Evolutionary conservation across 371 early-diverging fungal species (phyloP), one percentile per base, ranked within the genome.

Genomic region (Actinomortierella wolfii): DNA sequence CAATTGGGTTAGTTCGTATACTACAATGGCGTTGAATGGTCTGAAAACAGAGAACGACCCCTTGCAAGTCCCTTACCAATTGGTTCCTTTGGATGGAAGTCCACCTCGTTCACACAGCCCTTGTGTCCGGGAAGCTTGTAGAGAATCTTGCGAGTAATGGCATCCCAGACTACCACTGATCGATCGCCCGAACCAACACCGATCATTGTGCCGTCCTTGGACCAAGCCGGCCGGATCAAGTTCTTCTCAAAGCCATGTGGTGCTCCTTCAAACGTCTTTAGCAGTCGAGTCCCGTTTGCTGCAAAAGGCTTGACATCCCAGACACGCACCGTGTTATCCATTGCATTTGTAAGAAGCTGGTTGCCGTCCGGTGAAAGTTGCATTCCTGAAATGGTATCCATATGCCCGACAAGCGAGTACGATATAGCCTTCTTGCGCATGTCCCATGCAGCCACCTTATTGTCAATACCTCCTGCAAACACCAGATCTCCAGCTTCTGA

Each of bases 91-190:
- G 96, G 95, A 70, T 95, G 95, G 86, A 94, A 99, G 67, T 96
- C 97, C 0, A 98, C 98, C 50, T 96, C 94, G 61, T 94, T 99
- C 3, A 98, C 97, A 60, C 90, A 89, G 17, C 92, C 97, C 69
- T 95, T 95, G 79, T 99, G 99, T 0, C 99, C 99, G 17, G 95
- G 97, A 28, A 98, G 67, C 80, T 96, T 98, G 82, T 94, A 95
- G 25, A 92, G 79, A 49, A 96, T 92, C 61, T 89, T 86, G 46
- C 90, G 85, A 23, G 90, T 89, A n/a, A 84, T 70, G 4, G 91
- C 88, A 64, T 95, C 91, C 99, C 99, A 99, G 41, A 99, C 88
- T 0, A 95, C 92, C 26, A 97, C 91, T 0, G 91, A 86, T 60
- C 98, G 86, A 70, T 99, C 99, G 8, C 91, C 95, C 56, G 92